phyloP scores from a whole-genome alignment of 2,329 filamentous ascomycete genomes.

The Xylariaceae sp. region DNA sequence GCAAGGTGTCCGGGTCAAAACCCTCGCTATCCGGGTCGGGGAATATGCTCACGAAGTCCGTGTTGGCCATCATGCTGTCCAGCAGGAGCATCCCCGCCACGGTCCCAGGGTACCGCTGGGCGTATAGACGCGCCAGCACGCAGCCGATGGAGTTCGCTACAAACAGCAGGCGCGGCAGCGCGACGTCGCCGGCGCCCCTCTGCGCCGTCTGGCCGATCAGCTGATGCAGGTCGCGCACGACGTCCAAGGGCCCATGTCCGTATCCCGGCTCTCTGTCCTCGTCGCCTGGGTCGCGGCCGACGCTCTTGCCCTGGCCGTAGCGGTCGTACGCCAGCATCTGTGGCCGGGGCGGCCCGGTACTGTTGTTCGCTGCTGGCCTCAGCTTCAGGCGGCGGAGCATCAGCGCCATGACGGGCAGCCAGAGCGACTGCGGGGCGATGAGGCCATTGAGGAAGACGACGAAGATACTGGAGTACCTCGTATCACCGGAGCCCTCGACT shows the following conservation, averaged over 20 bases:
- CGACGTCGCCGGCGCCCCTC: constrained; percentile 15
- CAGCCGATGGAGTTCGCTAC: constrained; percentile 51
- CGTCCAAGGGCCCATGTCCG: constrained; percentile 43
- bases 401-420: constrained; percentile 18
- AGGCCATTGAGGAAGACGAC: constrained; percentile 27
- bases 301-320: constrained; percentile 47
- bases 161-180: constrained; percentile 33
- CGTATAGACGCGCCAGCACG: constrained; percentile 47
- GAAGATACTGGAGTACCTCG: constrained; percentile 9
- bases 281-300: constrained; percentile 42
- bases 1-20: constrained; percentile 39
- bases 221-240: constrained; percentile 39
- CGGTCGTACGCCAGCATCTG: constrained; percentile 52
- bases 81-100: constrained; percentile 47
- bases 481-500: constrained; percentile 10
- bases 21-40: constrained; percentile 46
- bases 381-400: constrained; percentile 11
- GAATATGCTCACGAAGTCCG: constrained; percentile 50
- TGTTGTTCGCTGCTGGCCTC: background rate
- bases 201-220: constrained; percentile 23
- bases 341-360: constrained; percentile 14
- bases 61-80: constrained; percentile 55
- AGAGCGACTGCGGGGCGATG: constrained; percentile 19
- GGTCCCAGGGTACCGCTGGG: constrained; percentile 38
- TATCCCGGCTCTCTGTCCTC: constrained; percentile 44